phyloP scores from a whole-genome alignment of 352 stramenopile species.

The Phytophthora palmivora region DNA sequence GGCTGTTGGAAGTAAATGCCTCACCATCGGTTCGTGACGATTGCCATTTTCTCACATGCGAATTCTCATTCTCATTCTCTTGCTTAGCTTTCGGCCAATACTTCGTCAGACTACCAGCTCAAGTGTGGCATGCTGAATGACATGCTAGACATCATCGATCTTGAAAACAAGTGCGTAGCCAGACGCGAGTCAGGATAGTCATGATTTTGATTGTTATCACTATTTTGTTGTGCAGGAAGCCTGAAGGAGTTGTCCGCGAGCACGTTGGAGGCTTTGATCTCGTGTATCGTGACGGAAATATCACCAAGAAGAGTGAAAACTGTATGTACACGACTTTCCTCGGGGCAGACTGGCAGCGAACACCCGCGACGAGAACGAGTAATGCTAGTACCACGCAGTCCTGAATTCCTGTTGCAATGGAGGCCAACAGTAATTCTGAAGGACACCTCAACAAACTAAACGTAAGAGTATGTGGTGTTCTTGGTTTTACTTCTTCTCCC shows the following conservation, averaged over 20 bases:
- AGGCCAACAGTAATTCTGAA: background rate
- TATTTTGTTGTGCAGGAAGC: conserved; percentile 29
- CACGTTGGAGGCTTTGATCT: conserved; percentile 80
- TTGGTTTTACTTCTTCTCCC: conserved; percentile 20
- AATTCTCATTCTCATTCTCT: background rate
- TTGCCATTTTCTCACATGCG: background rate
- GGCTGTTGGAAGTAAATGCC: conserved; percentile 94
- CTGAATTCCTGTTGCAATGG: conserved; percentile 1
- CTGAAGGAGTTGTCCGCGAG: conserved; percentile 44
- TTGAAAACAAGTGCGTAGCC: conserved; percentile 81
- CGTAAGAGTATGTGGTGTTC: conserved; percentile 3
- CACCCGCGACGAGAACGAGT: conserved; percentile 23
- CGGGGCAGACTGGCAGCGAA: conserved; percentile 64
- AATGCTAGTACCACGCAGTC: conserved; percentile 2
- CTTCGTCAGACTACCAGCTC: conserved; percentile 91
- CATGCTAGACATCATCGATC: conserved; percentile 94
- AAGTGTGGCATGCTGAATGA: conserved; percentile 95
- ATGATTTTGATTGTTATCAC: background rate
- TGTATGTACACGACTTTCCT: conserved; percentile 82
- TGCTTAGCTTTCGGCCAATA: conserved; percentile 89
- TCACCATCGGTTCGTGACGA: conserved; percentile 79
- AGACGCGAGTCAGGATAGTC: background rate
- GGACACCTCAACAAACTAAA: background rate
- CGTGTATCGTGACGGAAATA: conserved; percentile 75
- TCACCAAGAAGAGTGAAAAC: conserved; percentile 64